Evolutionary conservation across 495 filamentous ascomycete genomes (phyloP).

Genomic region (Hyaloscypha variabilis): DNA sequence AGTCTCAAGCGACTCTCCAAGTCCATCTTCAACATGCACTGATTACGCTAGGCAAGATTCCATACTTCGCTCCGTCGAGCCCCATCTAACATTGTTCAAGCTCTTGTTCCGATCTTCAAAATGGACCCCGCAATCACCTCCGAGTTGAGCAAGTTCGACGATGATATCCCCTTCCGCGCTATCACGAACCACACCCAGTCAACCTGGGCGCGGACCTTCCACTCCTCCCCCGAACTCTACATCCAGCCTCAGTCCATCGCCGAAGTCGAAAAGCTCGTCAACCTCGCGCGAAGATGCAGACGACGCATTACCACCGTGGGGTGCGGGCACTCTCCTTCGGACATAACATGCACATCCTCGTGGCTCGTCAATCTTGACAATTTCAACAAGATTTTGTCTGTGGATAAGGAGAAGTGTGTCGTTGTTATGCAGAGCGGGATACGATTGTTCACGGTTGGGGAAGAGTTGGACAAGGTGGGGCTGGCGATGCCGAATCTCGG

Average conservation of each 20-base stretch:
- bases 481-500: constrained; percentile 87
- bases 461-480: constrained; percentile 68
- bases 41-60: neutral
- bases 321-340: constrained; percentile 87
- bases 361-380: constrained; percentile 95
- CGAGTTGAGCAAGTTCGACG: constrained; percentile 35
- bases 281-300: constrained; percentile 77
- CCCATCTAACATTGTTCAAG: neutral
- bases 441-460: constrained; percentile 69
- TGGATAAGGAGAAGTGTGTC: constrained; percentile 63
- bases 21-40: constrained; percentile 6
- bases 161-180: constrained; percentile 74
- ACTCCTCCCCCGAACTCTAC: constrained; percentile 84
- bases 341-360: constrained; percentile 88
- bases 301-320: constrained; percentile 81
- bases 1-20: neutral
- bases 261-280: constrained; percentile 83
- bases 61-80: neutral
- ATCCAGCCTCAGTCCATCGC: constrained; percentile 74
- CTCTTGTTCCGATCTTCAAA: constrained; percentile 3
- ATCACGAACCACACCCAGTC: constrained; percentile 72
- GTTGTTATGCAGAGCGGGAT: constrained; percentile 88
- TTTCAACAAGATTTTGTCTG: constrained; percentile 69
- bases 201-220: constrained; percentile 97
- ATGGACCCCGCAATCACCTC: constrained; percentile 39